phyloP scores from a whole-genome alignment of 2,329 filamentous ascomycete species.

The Trichoderma cornu-damae region DNA sequence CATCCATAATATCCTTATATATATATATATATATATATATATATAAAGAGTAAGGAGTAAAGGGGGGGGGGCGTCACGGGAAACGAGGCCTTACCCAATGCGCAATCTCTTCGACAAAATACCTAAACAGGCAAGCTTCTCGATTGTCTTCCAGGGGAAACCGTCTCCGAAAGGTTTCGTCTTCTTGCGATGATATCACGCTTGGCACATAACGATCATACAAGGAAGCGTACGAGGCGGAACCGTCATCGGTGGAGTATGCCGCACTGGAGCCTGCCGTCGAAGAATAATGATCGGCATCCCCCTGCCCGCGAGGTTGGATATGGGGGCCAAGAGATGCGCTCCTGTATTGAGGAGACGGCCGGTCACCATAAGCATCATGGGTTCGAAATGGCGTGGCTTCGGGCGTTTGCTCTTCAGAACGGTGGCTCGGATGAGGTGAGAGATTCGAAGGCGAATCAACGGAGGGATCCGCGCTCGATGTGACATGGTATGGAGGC shows the following conservation, averaged over 20 bases:
- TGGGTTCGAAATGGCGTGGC: not conserved
- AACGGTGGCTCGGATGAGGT: not conserved
- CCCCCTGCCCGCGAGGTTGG: not conserved
- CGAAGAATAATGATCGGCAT: not conserved
- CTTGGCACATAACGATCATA: not conserved
- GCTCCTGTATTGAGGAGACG: not conserved
- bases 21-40: too few species aligned
- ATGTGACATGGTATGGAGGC: not conserved
- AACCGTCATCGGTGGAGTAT: not conserved
- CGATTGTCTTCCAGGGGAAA: constrained; percentile 35
- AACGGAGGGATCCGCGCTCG: not conserved
- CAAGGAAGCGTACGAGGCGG: constrained; percentile 1
- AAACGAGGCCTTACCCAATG: constrained; percentile 32
- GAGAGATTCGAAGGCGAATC: not conserved
- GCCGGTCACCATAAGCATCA: not conserved
- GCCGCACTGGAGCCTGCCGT: not conserved
- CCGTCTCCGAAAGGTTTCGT: constrained; percentile 6
- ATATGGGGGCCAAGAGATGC: constrained; percentile 5
- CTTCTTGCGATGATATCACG: constrained; percentile 1
- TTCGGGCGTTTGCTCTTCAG: not conserved
- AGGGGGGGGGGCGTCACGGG: too few species aligned
- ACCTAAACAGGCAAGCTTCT: constrained; percentile 36
- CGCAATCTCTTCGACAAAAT: constrained; percentile 38
- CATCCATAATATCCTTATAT: too few species aligned
- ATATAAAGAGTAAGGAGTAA: too few species aligned